Conservation (phyloP, 139 green algal genomes). For the Spirogloea muscicola region DNA sequence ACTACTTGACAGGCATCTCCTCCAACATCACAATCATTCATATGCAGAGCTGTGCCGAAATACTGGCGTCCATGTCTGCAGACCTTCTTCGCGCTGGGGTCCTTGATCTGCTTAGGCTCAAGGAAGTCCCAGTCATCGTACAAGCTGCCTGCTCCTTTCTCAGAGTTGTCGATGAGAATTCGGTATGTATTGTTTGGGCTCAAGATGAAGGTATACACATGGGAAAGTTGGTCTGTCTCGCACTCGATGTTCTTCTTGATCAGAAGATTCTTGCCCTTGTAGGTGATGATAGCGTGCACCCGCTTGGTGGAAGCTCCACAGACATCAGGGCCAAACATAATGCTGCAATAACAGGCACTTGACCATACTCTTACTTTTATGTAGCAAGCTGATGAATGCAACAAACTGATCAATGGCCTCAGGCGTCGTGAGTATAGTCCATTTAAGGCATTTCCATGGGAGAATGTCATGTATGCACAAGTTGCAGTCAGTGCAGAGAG, state of each 20-base stretch:
- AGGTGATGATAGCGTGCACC: slow-evolving; percentile 74
- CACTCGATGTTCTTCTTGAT: slow-evolving; percentile 57
- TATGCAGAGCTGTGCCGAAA: background rate
- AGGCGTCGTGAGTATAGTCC: background rate
- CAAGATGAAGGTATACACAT: slow-evolving; percentile 60
- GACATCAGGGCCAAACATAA: slow-evolving; percentile 99
- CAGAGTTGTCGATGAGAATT: slow-evolving; percentile 75
- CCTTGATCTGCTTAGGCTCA: slow-evolving; percentile 74
- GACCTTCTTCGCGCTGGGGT: slow-evolving; percentile 74
- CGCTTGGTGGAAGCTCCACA: slow-evolving; percentile 69
- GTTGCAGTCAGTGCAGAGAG: slow-evolving; percentile 6
- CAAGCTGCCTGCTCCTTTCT: slow-evolving; percentile 56
- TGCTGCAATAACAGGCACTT: slow-evolving; percentile 62
- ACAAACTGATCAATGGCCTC: background rate
- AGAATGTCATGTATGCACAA: no score
- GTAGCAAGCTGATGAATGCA: background rate
- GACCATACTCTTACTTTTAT: background rate
- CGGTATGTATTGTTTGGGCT: slow-evolving; percentile 56
- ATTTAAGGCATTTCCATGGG: background rate
- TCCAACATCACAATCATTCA: background rate
- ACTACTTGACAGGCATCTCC: background rate
- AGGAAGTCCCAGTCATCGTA: slow-evolving; percentile 80
- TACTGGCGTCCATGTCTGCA: background rate
- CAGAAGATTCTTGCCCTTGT: slow-evolving; percentile 58
- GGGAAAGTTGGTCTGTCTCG: slow-evolving; percentile 54